Base-by-base conservation (phyloP, 768 basidiomycete genomes). In the Chiua virens region DNA sequence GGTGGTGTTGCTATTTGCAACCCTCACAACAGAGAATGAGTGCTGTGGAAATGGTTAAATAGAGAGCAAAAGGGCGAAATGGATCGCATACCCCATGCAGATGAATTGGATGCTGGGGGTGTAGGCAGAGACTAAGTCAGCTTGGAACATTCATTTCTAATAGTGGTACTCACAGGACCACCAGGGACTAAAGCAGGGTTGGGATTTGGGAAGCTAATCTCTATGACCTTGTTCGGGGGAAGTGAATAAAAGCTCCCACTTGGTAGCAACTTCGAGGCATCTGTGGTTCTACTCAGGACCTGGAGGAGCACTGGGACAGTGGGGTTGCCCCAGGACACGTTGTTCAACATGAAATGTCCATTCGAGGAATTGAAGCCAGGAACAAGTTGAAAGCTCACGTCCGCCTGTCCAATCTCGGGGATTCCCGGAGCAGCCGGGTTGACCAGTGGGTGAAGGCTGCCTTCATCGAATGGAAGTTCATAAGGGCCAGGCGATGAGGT, bases 301-400 rank as follows among this genome's bases (percentile, higher is more conserved):
- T 83, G 80, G 3, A 82, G 70, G 6, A 83, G 70, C 8, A 80
- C 78, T 0, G 82, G 80, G 3, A 75, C 65, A 0, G 69, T 64
- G 0, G 81, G 79, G 3, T 71, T 60, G 4, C 64, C 30, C 53
- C 65, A 79, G 14, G 70, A 57, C 21, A 50, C 52, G 22, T 52
- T 56, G 48, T 72, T 72, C 3, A 66, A 30, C 27, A 40, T 53
- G 46, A 59, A 61, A 4, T 10, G 32, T 14, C 27, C 14, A 32
- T 10, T 32, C 32, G 14, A 4, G 3, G 20, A 20, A 11, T 48
- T 49, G 22, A 45, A 34, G 5, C 54, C 50, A 6, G 55, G 34
- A 9, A 32, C 11, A 17, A 62, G 53, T 40, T 66, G 63, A 18
- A 75, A 42, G 21, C 60, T 64, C 27, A 75, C 62, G 41, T 77